A percentile compares a stretch with the other conserved stretches of the same genome.
phyloP scores from a whole-genome alignment of 345 rosid species.

The Citrus mangshanensis region DNA sequence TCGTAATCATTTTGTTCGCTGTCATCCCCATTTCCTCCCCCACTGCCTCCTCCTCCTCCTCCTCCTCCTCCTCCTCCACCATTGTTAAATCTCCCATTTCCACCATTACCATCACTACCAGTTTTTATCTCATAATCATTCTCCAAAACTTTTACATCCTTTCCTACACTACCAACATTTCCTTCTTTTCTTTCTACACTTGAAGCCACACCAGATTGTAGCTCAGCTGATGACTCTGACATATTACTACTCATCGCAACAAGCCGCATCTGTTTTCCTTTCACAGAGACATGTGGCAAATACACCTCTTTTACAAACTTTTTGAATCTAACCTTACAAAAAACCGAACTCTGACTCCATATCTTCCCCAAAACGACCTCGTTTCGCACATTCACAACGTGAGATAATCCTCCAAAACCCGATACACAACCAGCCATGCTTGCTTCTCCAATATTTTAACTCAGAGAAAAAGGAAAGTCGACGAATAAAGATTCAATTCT shows the following conservation, averaged over 20 bases:
- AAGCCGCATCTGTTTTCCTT: constrained; percentile 36
- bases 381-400: constrained; percentile 25
- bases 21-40: constrained; percentile 32
- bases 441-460: neutral
- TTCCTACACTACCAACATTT: constrained; percentile 13
- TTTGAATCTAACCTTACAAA: constrained; percentile 1
- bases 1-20: constrained; percentile 46
- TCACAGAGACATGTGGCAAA: constrained; percentile 18
- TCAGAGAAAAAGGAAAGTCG: constrained; percentile 25
- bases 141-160: constrained; percentile 26
- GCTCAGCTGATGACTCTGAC: constrained; percentile 39
- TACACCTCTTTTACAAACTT: constrained; percentile 13
- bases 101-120: constrained; percentile 27
- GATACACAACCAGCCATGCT: constrained; percentile 45
- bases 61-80: constrained; percentile 32
- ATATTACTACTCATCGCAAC: constrained; percentile 28
- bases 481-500: constrained; percentile 19
- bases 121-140: constrained; percentile 17
- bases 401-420: constrained; percentile 31
- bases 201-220: constrained; percentile 21
- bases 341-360: constrained; percentile 22
- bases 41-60: constrained; percentile 33
- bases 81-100: constrained; percentile 35
- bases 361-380: constrained; percentile 23
- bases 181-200: constrained; percentile 15